A percentile compares a stretch with the other conserved stretches of the same genome.
These are phyloP conservation scores for Venturia carpophila DNA, from an alignment of 2,329 filamentous ascomycete species.

Conservation along the genomic window DNA sequence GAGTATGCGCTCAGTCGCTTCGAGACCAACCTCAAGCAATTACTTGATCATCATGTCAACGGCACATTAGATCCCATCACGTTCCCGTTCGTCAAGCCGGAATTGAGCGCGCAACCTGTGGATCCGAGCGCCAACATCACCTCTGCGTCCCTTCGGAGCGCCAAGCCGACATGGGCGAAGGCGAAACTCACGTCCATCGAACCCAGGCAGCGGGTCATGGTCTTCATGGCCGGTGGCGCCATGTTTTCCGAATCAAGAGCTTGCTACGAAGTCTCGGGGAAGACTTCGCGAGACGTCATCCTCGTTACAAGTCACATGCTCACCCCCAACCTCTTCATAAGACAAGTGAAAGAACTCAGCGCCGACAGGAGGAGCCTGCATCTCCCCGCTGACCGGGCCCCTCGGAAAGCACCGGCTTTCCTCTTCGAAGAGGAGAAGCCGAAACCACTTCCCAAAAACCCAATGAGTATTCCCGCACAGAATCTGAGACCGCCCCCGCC, in stretches of 20 bases:
- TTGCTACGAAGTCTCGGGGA: slow-evolving; percentile 77
- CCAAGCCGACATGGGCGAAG: slow-evolving; percentile 92
- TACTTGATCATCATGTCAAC: slow-evolving; percentile 62
- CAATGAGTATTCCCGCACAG: not conserved
- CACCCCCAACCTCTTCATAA: slow-evolving; percentile 71
- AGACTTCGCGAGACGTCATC: slow-evolving; percentile 72
- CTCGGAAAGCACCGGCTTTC: slow-evolving; percentile 75
- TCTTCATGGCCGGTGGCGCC: slow-evolving; percentile 92
- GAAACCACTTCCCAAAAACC: slow-evolving; percentile 13
- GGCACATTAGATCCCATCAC: slow-evolving; percentile 36
- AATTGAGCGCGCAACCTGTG: slow-evolving; percentile 54
- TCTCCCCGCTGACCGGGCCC: slow-evolving; percentile 72
- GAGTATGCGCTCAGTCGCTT: slow-evolving; percentile 84
- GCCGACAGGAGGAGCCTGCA: slow-evolving; percentile 67
- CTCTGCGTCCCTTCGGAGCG: slow-evolving; percentile 69
- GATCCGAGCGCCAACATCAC: slow-evolving; percentile 43
- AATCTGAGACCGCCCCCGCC: not conserved
- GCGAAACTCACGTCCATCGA: slow-evolving; percentile 66
- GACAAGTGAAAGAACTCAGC: slow-evolving; percentile 73
- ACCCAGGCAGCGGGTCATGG: slow-evolving; percentile 80
- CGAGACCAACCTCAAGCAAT: slow-evolving; percentile 69
- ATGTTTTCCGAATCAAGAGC: slow-evolving; percentile 84
- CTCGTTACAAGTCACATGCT: slow-evolving; percentile 89
- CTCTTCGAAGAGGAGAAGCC: slow-evolving; percentile 68
- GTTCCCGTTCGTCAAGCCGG: slow-evolving; percentile 44